Conservation (phyloP, 2,329 filamentous ascomycete genomes). For the Sporothrix schenckii region DNA sequence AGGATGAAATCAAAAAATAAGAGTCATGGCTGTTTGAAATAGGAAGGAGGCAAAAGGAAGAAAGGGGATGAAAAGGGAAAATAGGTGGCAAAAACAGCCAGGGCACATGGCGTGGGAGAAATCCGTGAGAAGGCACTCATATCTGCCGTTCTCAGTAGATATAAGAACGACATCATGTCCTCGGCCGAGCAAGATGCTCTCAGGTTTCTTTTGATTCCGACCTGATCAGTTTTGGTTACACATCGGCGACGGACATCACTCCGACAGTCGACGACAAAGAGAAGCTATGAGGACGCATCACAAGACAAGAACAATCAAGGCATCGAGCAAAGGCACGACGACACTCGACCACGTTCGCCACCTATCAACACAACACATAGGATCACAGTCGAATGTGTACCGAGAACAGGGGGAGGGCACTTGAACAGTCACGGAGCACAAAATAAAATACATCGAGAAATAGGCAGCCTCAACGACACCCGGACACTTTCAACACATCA, state of each 20-base stretch:
- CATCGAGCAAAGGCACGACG: neutral
- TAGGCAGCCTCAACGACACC: neutral
- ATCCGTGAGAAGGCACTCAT: neutral
- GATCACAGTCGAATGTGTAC: neutral
- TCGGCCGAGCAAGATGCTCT: too few relatives aligned
- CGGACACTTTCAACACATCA: neutral
- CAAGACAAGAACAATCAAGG: neutral
- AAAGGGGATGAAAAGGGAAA: constrained; percentile 12
- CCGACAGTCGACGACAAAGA: neutral
- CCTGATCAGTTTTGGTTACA: too few relatives aligned
- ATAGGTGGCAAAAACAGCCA: constrained; percentile 9
- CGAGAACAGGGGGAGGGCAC: too few relatives aligned
- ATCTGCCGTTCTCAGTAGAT: constrained; percentile 1
- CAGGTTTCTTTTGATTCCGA: neutral
- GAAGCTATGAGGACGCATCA: neutral
- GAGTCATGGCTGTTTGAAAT: constrained; percentile 10
- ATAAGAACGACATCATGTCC: constrained; percentile 19
- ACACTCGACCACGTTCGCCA: neutral
- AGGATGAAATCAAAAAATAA: neutral
- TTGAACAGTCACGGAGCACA: neutral
- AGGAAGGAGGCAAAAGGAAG: constrained; percentile 7
- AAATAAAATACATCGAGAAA: neutral
- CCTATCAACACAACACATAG: neutral
- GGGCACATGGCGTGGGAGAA: constrained; percentile 10
- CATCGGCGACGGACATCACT: neutral